Evolutionary conservation across 164 flowering plant species (phyloP), one percentile per base, ranked within the genome.

Genomic region (Dillenia turbinata): DNA sequence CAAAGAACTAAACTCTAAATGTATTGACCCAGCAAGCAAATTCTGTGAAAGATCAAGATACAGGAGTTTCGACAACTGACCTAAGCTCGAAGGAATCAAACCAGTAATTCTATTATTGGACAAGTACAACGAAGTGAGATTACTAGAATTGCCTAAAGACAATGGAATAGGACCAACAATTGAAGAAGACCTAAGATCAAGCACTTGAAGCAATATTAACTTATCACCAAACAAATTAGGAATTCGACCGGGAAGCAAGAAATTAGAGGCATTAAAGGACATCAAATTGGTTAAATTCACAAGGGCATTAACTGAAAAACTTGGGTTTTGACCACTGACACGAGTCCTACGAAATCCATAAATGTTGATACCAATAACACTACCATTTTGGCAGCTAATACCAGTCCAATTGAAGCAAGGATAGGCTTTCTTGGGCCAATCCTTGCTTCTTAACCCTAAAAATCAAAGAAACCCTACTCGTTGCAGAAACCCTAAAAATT

Each of bases 381-480:
- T 57, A 2, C 88, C 88, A 69, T 76, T 73, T 12, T 55, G 24
- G 71, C 90, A 85, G 17, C 26, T 57, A 11, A 85, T 59, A 5
- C 90, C 90, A 5, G 19, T 62, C 90, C 90, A 85, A 13, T 5
- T 6, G 9, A 47, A 44, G 59, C 90, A 85, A 64, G 86, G 90
- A 64, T 83, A 88, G 0, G 61, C 63, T 68, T 85, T 89, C 16
- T 70, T 78, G 1, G 98, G 98, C 98, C 98, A 93, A 2, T 93
- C 96, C 68, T 54, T 80, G 57, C 77, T 69, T 62, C 98, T 76
- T 49, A 93, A 52, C 56, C 97, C 96, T 47, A 93, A 3, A 24
- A 24, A 24, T 24, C 26, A 24, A 24, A 24, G 26, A 24, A 24
- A 24, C 26, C 26, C 26, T 24, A 24, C 26, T 24, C 26, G 3